phyloP scores from a whole-genome alignment of 2,329 filamentous ascomycete species.

The Sporothrix sp. region DNA sequence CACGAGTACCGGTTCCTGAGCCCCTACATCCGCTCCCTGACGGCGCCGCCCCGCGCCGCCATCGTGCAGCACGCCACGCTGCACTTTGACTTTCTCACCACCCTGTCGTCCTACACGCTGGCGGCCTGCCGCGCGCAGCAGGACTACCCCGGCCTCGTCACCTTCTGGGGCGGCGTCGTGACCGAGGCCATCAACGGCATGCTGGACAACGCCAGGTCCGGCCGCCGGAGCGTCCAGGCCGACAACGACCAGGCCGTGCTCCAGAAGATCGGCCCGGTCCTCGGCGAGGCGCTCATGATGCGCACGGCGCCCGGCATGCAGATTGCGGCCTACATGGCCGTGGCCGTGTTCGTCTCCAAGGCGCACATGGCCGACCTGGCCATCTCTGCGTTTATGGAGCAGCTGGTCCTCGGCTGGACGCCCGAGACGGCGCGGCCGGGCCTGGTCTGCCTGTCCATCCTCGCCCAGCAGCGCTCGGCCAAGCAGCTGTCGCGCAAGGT shows the following conservation, averaged over 20 bases:
- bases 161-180: conserved; percentile 85
- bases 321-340: conserved; percentile 83
- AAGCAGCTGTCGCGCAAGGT: conserved; percentile 61
- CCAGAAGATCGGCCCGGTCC: conserved; percentile 52
- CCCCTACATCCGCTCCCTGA: conserved; percentile 72
- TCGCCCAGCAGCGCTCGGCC: conserved; percentile 69
- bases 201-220: conserved; percentile 67
- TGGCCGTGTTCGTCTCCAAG: conserved; percentile 77
- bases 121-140: conserved; percentile 61
- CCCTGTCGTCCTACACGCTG: conserved; percentile 70
- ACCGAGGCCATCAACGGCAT: conserved; percentile 78
- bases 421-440: conserved; percentile 62
- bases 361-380: conserved; percentile 67
- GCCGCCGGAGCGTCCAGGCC: conserved; percentile 63
- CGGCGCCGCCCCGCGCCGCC: conserved; percentile 66
- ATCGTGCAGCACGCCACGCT: conserved; percentile 77
- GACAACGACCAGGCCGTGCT: conserved; percentile 75
- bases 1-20: conserved; percentile 72
- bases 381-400: conserved; percentile 83
- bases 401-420: conserved; percentile 68
- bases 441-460: conserved; percentile 67
- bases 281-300: conserved; percentile 70
- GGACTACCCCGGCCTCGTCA: conserved; percentile 66
- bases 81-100: conserved; percentile 63
- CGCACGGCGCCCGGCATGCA: conserved; percentile 69